A percentile compares a stretch with the other conserved stretches of the same genome.
Conservation (phyloP, 768 basidiomycete species). For the Tricholoma saponaceum region DNA sequence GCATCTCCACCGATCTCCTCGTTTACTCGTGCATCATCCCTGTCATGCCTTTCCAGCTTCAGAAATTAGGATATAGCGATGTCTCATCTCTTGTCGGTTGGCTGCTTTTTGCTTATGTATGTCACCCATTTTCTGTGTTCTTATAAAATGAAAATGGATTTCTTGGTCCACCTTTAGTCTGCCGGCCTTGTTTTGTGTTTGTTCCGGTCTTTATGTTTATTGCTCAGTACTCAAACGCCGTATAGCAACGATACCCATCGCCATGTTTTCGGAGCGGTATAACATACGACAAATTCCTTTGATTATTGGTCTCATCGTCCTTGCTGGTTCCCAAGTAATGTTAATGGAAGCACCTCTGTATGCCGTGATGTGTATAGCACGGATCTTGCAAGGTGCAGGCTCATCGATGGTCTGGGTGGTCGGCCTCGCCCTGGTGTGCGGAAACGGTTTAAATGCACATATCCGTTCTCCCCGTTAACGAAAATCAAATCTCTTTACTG, state of each 20-base stretch:
- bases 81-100: conserved; percentile 55
- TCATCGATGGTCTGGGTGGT: conserved; percentile 63
- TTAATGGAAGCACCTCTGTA: conserved; percentile 61
- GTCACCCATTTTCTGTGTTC: conserved; percentile 14
- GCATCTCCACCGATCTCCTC: conserved; percentile 48
- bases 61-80: conserved; percentile 37
- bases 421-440: conserved; percentile 55
- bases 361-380: conserved; percentile 53
- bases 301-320: conserved; percentile 42
- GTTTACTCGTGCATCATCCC: conserved; percentile 62
- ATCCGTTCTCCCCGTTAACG: not conserved
- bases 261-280: conserved; percentile 50
- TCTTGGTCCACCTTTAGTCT: conserved; percentile 33
- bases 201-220: conserved; percentile 13
- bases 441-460: not conserved
- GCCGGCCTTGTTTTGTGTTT: conserved; percentile 51
- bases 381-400: conserved; percentile 55
- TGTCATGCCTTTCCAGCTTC: conserved; percentile 60
- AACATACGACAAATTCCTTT: conserved; percentile 44
- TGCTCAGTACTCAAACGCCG: not conserved
- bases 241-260: conserved; percentile 53
- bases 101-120: conserved; percentile 56
- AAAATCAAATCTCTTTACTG: not conserved
- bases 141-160: conserved; percentile 3
- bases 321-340: conserved; percentile 53